Evolutionary conservation across 495 filamentous ascomycete genomes (phyloP), one percentile per base, ranked within the genome.

Genomic region (Tetracladium setigerum): DNA sequence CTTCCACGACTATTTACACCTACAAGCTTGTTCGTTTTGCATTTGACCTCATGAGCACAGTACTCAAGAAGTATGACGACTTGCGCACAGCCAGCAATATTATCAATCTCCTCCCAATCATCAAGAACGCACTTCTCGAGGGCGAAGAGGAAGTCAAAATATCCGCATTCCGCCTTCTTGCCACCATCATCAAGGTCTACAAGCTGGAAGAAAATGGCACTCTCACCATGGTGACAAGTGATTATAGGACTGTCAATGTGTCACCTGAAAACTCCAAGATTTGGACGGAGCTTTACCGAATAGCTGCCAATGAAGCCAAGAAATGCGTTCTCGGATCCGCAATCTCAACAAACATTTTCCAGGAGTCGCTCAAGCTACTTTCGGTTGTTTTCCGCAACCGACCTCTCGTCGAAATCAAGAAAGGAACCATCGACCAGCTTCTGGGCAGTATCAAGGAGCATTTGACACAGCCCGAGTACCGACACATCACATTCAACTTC

Each of bases 401-500:
- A 34, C 78, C 77, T 36, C 77, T 78, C 55, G 77, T 86, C 1
- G 68, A 73, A 18, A 67, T 98, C 44, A 87, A 86, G 59, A 88
- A 96, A 54, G 79, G 75, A 1, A 82, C 89, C 27, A 68, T 97
- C 41, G 85, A 89, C 32, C 86, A 89, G 67, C 68, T 98, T 1
- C 82, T 98, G 16, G 79, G 82, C 46, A 82, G 86, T 27, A 65
- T 97, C 31, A 85, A 86, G 47, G 77, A 88, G n/a, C 91, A 97
- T 58, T 70, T 98, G 24, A 90, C 94, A 36, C 87, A 96, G 57
- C 90, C 90, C 14, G 83, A 94, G 44, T 83, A 87, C 37, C 86
- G 95, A 50, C 89, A 92, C 45, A 74, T 91, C 31, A 87, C 87
- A 0, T 98, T 96, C 72, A 95, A 87, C 60, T 96, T 98, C 61